Evolutionary conservation across 1,284 basidiomycete species (phyloP).

Genomic region (Microstroma glucosiphilum): DNA sequence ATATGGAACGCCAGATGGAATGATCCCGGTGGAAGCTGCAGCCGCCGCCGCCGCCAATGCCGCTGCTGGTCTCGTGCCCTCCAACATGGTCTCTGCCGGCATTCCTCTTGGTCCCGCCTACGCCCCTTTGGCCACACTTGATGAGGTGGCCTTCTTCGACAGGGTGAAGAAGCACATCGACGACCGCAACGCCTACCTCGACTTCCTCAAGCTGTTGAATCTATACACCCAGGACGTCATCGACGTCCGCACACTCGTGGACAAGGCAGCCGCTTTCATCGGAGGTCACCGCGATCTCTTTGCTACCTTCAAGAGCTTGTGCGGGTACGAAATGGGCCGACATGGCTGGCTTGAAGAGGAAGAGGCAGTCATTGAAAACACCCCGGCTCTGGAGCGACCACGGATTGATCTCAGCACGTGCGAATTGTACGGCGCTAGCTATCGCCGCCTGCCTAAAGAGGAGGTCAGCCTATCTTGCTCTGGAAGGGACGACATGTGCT

Average conservation of each 20-base stretch:
- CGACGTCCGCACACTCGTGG: slow-evolving; percentile 72
- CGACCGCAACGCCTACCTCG: slow-evolving; percentile 83
- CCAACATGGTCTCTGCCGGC: slow-evolving; percentile 24
- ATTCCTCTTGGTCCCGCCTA: slow-evolving; percentile 41
- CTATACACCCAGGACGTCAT: slow-evolving; percentile 89
- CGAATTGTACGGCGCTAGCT: slow-evolving; percentile 71
- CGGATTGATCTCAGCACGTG: slow-evolving; percentile 47
- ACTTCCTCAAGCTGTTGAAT: slow-evolving; percentile 92
- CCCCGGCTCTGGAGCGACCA: slow-evolving; percentile 49
- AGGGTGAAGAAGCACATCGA: slow-evolving; percentile 77
- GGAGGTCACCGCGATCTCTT: slow-evolving; percentile 71
- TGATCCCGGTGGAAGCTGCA: slow-evolving; percentile 21
- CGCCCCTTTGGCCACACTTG: slow-evolving; percentile 60
- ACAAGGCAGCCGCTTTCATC: slow-evolving; percentile 80
- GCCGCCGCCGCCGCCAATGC: slow-evolving; percentile 16
- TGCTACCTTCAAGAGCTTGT: slow-evolving; percentile 76
- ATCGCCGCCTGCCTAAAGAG: slow-evolving; percentile 77
- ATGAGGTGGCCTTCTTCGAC: slow-evolving; percentile 90
- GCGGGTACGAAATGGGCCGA: slow-evolving; percentile 67
- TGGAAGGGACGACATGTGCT: slow-evolving; percentile 87
- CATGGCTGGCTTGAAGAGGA: slow-evolving; percentile 57
- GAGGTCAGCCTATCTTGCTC: slow-evolving; percentile 87
- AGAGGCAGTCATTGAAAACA: slow-evolving; percentile 53
- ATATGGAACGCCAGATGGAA: slow-evolving; percentile 29
- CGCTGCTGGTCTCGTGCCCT: slow-evolving; percentile 29